These are phyloP conservation scores for Crithidia mellificae DNA, from an alignment of 208 protist genomes.

Conservation along the genomic window DNA sequence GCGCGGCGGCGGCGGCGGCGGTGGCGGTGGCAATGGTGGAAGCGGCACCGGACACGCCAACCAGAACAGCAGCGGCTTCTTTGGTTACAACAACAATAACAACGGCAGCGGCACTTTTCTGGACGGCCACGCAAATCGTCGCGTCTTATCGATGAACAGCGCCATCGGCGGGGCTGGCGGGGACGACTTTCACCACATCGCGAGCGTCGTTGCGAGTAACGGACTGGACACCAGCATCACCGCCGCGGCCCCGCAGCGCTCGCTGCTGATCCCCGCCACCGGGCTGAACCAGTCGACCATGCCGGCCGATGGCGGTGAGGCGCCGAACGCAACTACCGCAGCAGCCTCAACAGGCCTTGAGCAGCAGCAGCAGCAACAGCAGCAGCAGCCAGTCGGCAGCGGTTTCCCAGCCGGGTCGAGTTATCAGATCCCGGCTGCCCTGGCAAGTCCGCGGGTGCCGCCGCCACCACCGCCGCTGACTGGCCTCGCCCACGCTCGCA, in stretches of 20 bases:
- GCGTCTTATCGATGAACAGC: constrained; percentile 3
- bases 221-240: not conserved
- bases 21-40: not conserved
- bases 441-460: not conserved
- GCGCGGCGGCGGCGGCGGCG: not conserved
- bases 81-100: not conserved
- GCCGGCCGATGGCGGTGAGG: constrained; percentile 14
- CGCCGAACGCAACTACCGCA: not conserved
- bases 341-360: too few relatives aligned
- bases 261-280: not conserved
- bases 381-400: not conserved
- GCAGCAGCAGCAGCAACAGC: not conserved
- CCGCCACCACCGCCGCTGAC: not conserved
- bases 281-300: not conserved
- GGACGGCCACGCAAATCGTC: not conserved
- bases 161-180: not conserved
- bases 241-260: not conserved
- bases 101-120: not conserved
- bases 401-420: not conserved
- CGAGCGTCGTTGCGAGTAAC: not conserved
- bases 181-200: not conserved
- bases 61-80: not conserved
- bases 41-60: not conserved
- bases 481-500: not conserved
- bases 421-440: constrained; percentile 4